Percentiles rank a stretch among this genome's conserved stretches.
Conservation (phyloP, 768 basidiomycete genomes). For the Filobasidium floriforme region DNA sequence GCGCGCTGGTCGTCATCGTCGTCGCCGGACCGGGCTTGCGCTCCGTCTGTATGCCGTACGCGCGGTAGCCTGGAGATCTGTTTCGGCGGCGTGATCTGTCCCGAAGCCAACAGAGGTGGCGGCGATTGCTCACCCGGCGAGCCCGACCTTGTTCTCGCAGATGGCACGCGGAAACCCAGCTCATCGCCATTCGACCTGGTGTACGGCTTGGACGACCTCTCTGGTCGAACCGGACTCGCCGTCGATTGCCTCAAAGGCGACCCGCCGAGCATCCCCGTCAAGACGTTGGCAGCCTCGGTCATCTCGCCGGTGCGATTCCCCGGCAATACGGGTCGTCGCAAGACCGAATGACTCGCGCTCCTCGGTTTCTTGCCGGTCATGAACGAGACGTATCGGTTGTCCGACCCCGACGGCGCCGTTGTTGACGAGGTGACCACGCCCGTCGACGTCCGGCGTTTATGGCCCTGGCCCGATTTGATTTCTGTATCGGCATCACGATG, state of each 20-base stretch:
- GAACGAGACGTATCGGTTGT: not conserved
- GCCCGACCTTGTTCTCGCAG: not conserved
- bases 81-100: not conserved
- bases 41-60: not conserved
- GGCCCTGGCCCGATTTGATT: too few relatives aligned
- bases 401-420: too few relatives aligned
- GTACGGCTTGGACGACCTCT: not conserved
- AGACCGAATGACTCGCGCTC: not conserved
- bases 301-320: not conserved
- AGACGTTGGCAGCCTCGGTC: constrained; percentile 3
- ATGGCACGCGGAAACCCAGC: not conserved
- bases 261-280: constrained; percentile 4
- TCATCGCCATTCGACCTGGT: not conserved
- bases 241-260: not conserved
- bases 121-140: not conserved
- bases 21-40: not conserved
- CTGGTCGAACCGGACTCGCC: not conserved
- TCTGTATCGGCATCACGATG: too few relatives aligned
- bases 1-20: constrained; percentile 37
- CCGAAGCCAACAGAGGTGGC: not conserved
- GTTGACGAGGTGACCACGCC: too few relatives aligned
- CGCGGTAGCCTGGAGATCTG: constrained; percentile 13
- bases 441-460: too few relatives aligned
- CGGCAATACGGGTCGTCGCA: not conserved
- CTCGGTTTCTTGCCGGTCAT: not conserved